These are phyloP conservation scores for Teratosphaeria zuluensis DNA, from an alignment of 2,329 filamentous ascomycete species.

Conservation along the genomic window DNA sequence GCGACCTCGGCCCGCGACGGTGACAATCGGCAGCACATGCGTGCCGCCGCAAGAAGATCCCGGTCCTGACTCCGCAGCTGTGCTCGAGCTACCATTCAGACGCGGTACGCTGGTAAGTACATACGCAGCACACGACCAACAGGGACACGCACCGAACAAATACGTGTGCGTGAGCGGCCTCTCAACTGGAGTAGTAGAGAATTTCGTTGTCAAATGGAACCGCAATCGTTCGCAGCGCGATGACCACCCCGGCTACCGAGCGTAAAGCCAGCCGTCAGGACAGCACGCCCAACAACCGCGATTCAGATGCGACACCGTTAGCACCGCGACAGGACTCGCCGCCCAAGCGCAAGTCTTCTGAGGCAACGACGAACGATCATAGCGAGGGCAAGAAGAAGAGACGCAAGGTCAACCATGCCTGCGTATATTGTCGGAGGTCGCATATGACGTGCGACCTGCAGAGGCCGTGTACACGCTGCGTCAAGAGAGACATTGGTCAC, in stretches of 20 bases:
- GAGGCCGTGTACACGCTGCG: constrained; percentile 91
- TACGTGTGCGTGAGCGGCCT: background rate
- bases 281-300: background rate
- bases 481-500: constrained; percentile 97
- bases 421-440: constrained; percentile 44
- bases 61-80: background rate
- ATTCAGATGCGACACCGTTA: background rate
- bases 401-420: constrained; percentile 47
- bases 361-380: constrained; percentile 7
- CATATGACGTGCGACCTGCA: constrained; percentile 54
- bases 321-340: background rate
- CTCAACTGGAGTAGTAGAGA: background rate
- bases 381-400: constrained; percentile 36
- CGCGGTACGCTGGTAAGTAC: background rate
- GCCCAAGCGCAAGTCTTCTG: constrained; percentile 16
- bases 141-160: background rate
- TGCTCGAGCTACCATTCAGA: background rate
- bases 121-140: background rate
- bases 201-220: background rate
- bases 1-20: background rate
- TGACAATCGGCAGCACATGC: background rate
- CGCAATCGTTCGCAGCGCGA: background rate
- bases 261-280: background rate
- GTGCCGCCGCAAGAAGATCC: background rate
- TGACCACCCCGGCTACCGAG: background rate